phyloP scores from a whole-genome alignment of 2,329 filamentous ascomycete genomes.

The Exophiala viscosa region DNA sequence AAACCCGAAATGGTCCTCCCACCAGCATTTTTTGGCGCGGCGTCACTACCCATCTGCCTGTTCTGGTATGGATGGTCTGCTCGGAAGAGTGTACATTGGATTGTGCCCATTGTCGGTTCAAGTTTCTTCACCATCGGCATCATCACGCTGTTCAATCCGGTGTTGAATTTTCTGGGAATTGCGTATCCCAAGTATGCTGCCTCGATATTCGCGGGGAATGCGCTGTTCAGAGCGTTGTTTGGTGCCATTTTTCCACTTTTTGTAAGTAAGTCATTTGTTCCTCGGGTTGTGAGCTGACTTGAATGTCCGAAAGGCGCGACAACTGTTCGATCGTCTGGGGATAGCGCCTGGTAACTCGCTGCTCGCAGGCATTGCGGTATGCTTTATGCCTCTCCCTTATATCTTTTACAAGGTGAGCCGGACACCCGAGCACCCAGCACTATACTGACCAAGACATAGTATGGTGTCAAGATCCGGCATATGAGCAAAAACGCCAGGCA shows the following conservation, averaged over 20 bases:
- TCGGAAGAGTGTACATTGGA: conserved; percentile 36
- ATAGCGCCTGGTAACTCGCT: conserved; percentile 37
- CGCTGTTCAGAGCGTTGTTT: conserved; percentile 37
- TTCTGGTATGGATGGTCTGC: conserved; percentile 44
- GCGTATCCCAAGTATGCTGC: conserved; percentile 34
- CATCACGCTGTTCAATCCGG: conserved; percentile 17
- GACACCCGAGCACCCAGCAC: not conserved
- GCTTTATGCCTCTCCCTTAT: conserved; percentile 32
- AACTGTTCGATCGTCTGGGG: conserved; percentile 35
- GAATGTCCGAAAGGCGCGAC: conserved; percentile 26
- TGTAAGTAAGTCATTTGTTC: conserved; percentile 10
- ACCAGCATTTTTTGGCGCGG: conserved; percentile 37
- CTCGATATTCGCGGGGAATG: conserved; percentile 40
- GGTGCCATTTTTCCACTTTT: conserved; percentile 42
- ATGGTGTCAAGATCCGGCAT: conserved; percentile 4
- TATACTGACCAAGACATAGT: not conserved
- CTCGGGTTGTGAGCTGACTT: too few species aligned
- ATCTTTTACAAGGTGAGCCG: conserved; percentile 9
- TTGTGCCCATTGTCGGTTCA: conserved; percentile 40
- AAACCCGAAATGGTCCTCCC: conserved; percentile 38
- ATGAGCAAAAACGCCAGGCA: conserved; percentile 5
- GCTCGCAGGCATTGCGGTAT: conserved; percentile 34
- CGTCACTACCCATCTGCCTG: conserved; percentile 40
- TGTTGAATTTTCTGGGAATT: conserved; percentile 29
- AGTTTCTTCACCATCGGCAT: conserved; percentile 38